phyloP scores from a whole-genome alignment of 73 alveolate species.

The Tetrahymena thermophila region DNA sequence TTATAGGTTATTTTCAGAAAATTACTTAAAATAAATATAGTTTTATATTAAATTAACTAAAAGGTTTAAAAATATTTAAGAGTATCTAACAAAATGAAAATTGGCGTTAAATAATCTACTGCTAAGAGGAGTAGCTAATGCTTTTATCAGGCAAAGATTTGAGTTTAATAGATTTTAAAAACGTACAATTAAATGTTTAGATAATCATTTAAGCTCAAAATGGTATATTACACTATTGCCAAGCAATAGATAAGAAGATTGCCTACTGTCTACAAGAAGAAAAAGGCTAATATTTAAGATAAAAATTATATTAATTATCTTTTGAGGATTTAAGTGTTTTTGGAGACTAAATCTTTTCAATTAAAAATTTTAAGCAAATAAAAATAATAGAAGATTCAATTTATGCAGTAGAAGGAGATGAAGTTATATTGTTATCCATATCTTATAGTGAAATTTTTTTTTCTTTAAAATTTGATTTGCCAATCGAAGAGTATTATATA shows the following conservation, averaged over 20 bases:
- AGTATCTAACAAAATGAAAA: not conserved
- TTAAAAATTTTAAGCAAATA: no score
- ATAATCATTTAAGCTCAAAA: not conserved
- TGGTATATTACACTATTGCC: not conserved
- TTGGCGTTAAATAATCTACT: not conserved
- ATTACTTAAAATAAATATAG: no score
- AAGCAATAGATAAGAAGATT: not conserved
- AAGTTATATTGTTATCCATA: no score
- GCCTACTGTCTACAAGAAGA: not conserved
- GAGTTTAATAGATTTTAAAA: not conserved
- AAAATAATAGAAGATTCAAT: no score
- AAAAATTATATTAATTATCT: not conserved
- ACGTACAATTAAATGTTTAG: not conserved
- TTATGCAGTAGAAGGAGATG: not conserved
- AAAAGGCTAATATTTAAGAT: not conserved
- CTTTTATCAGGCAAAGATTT: not conserved
- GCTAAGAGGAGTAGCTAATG: not conserved
- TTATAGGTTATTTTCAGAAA: no score
- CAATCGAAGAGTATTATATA: not conserved
- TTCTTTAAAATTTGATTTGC: not conserved
- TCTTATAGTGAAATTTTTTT: not conserved
- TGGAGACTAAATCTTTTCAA: not conserved
- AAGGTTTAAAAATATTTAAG: not conserved
- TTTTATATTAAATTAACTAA: no score
- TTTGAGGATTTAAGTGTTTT: not conserved